phyloP scores from a whole-genome alignment of 192 early-diverging fungal genomes.

The Coemansia umbellata region DNA sequence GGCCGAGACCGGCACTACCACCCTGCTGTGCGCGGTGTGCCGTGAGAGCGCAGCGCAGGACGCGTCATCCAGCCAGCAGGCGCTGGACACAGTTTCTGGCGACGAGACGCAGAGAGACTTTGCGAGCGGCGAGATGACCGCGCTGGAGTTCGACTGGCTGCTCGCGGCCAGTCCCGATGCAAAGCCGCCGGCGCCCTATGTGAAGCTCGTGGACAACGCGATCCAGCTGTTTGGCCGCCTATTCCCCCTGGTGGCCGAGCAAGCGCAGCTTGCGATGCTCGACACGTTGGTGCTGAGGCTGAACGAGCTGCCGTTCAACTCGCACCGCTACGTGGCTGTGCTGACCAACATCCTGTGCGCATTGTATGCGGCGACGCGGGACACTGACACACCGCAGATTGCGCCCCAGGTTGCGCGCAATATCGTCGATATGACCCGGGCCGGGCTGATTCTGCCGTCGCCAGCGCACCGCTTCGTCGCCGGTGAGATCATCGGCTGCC shows the following conservation, averaged over 20 bases:
- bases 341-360: slow-evolving; percentile 77
- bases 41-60: background rate
- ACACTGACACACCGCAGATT: slow-evolving; percentile 69
- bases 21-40: slow-evolving; percentile 17
- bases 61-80: too few relatives aligned
- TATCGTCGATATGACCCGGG: slow-evolving; percentile 16
- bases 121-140: slow-evolving; percentile 5
- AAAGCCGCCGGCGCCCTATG: slow-evolving; percentile 9
- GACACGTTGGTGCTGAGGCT: slow-evolving; percentile 68
- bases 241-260: slow-evolving; percentile 64
- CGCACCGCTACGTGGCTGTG: slow-evolving; percentile 68
- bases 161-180: background rate
- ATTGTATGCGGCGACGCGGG: slow-evolving; percentile 58
- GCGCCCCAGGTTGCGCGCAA: slow-evolving; percentile 72
- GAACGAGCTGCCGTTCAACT: slow-evolving; percentile 62
- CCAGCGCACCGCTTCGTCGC: slow-evolving; percentile 69
- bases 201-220: slow-evolving; percentile 69
- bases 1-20: slow-evolving; percentile 33
- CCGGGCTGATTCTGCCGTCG: slow-evolving; percentile 66
- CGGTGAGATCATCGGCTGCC: slow-evolving; percentile 76
- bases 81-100: background rate
- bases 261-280: slow-evolving; percentile 70
- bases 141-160: slow-evolving; percentile 34
- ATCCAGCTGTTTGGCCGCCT: slow-evolving; percentile 74
- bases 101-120: slow-evolving; percentile 10